Evolutionary conservation across 306 rosid genomes (phyloP).

Genomic region (Cucurbita ficifolia): DNA sequence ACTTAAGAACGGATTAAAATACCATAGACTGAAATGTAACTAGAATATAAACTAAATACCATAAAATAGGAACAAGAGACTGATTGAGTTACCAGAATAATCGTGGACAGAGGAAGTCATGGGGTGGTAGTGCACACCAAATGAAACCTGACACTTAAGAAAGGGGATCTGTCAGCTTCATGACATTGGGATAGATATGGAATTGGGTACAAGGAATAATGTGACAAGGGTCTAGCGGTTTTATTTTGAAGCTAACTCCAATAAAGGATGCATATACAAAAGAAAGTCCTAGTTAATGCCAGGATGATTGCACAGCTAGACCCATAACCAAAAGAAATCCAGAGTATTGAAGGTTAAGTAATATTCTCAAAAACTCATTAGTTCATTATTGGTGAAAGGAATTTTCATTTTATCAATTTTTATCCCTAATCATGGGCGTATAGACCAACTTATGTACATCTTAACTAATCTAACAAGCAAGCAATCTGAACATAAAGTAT

Average conservation of each 20-base stretch:
- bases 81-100: constrained; percentile 25
- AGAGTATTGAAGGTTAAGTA: neutral
- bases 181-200: neutral
- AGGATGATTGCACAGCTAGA: neutral
- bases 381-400: neutral
- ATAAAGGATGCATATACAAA: neutral
- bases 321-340: neutral
- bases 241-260: neutral
- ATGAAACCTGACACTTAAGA: constrained; percentile 19
- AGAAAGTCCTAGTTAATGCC: neutral
- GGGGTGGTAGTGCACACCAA: constrained; percentile 13
- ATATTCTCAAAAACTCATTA: neutral
- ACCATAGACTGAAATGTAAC: neutral
- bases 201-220: neutral
- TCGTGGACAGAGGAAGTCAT: constrained; percentile 39
- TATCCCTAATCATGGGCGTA: neutral
- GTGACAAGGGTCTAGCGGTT: neutral
- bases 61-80: neutral
- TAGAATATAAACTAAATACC: neutral
- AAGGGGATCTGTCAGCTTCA: neutral
- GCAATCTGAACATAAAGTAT: neutral
- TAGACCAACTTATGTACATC: neutral
- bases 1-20: neutral
- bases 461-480: neutral
- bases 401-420: neutral